Percentiles rank a stretch among this genome's conserved stretches.
phyloP scores from a whole-genome alignment of 2,329 filamentous ascomycete species.

The Delphinella strobiligena region DNA sequence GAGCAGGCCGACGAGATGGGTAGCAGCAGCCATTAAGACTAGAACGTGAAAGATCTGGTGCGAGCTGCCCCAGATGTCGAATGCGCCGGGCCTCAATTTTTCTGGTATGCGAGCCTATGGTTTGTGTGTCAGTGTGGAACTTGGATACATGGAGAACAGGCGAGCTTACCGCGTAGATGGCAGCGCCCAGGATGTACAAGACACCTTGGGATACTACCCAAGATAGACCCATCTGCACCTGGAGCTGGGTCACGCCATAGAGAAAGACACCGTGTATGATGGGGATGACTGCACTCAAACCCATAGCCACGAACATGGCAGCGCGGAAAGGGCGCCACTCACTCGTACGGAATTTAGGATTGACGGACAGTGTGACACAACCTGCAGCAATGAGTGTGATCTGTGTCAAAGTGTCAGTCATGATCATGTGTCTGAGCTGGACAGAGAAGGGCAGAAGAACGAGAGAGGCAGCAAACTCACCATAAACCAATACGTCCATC shows the following conservation, averaged over 20 bases:
- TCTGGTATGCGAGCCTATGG: constrained; percentile 75
- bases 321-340: constrained; percentile 75
- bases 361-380: constrained; percentile 64
- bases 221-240: constrained; percentile 62
- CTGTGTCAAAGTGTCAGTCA: constrained; percentile 29
- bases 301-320: constrained; percentile 79
- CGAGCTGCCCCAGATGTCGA: constrained; percentile 85
- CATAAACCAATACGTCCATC: constrained; percentile 54
- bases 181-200: constrained; percentile 76
- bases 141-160: background rate
- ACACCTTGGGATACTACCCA: constrained; percentile 72
- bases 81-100: constrained; percentile 60
- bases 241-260: constrained; percentile 55
- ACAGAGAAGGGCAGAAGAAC: background rate
- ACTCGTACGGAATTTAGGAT: constrained; percentile 74
- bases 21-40: constrained; percentile 68
- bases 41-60: constrained; percentile 94
- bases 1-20: constrained; percentile 70
- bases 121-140: background rate
- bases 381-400: constrained; percentile 67
- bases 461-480: no score
- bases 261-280: constrained; percentile 62
- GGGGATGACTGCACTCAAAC: constrained; percentile 71
- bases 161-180: constrained; percentile 59
- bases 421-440: background rate